A percentile compares a stretch with the other conserved stretches of the same genome.
phyloP scores from a whole-genome alignment of 176 grass and related monocot genomes.

The Aegilops umbellulata region DNA sequence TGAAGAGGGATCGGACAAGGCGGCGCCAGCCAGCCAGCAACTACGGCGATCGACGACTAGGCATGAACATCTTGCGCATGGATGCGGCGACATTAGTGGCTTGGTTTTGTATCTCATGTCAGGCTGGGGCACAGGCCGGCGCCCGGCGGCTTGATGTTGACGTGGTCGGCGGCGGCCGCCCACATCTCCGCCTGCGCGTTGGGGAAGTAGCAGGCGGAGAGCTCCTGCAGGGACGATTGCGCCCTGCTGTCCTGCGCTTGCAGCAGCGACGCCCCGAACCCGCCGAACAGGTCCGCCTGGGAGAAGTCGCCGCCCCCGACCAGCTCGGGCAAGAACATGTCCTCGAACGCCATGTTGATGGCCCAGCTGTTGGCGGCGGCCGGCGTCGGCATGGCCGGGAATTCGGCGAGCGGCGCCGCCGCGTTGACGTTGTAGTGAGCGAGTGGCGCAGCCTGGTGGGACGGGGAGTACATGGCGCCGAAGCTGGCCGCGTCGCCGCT shows the following conservation, averaged over 20 bases:
- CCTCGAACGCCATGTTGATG: conserved; percentile 19
- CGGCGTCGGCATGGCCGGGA: neutral
- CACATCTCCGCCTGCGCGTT: conserved; percentile 46
- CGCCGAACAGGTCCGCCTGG: conserved; percentile 30
- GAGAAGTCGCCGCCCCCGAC: conserved; percentile 29
- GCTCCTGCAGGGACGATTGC: conserved; percentile 25
- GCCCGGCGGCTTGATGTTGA: conserved; percentile 31
- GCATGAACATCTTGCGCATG: neutral
- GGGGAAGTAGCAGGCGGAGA: conserved; percentile 53
- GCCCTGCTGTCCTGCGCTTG: conserved; percentile 3
- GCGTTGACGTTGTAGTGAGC: conserved; percentile 18
- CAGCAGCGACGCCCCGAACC: conserved; percentile 26
- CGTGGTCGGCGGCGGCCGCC: neutral
- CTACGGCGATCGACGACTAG: neutral
- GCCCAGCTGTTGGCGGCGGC: neutral
- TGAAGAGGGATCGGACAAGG: neutral
- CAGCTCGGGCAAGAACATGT: conserved; percentile 57
- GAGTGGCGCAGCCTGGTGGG: conserved; percentile 6
- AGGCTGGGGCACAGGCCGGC: conserved; percentile 55
- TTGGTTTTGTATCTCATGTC: conserved; percentile 4
- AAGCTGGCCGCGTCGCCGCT: conserved; percentile 48
- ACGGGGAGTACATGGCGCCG: conserved; percentile 35
- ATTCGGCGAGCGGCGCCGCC: neutral
- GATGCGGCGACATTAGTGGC: neutral
- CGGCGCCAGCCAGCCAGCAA: neutral